Evolutionary conservation across 2,329 filamentous ascomycete genomes (phyloP), one percentile per base, ranked within the genome.

Genomic region (Rachicladosporium sp.): DNA sequence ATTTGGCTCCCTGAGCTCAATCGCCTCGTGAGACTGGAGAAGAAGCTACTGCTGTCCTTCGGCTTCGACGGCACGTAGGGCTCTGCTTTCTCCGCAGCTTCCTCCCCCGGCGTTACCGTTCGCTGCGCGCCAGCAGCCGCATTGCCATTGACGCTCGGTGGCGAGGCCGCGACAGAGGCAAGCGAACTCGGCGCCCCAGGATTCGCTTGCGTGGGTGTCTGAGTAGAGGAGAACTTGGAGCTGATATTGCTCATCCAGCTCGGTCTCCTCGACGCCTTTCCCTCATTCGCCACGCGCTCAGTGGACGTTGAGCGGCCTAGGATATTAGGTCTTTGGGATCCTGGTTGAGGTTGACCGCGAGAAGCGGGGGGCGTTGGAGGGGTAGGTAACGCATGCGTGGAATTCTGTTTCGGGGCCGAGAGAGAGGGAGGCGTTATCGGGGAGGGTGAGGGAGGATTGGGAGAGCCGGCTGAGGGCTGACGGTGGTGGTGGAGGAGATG

Each of bases 171-270:
- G 5, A 31, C 37, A 19, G 15, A 19, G 15, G 15, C 15, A 19
- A 19, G 15, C 15, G 15, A 19, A 19, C 15, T 19, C 33, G 40
- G 36, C 27, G 39, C 42, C 11, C 42, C 33, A 13, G 41, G 38
- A 11, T 42, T 42, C 15, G 41, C 13, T 40, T 46, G 50, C 27
- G 45, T 47, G 33, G 50, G 43, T 34, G 43, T 47, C 31, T 55
- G 43, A 4, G 45, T 47, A 10, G 51, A 52, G 2, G 83, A 87
- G 65, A 96, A 94, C 58, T 93, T 95, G 49, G 85, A 89, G 47
- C 86, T 93, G 49, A 96, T 77, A 55, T 78, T 94, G 41, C 84
- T 85, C 54, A 96, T 88, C 91, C 91, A 98, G 10, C 88, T 94
- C 46, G 78, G 66, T 47, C 86, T 74, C 38, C 53, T 56, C 9